A percentile compares a stretch with the other conserved stretches of the same genome.
Evolutionary conservation across 164 flowering plant species (phyloP).

Genomic region (Sextonia rubra): DNA sequence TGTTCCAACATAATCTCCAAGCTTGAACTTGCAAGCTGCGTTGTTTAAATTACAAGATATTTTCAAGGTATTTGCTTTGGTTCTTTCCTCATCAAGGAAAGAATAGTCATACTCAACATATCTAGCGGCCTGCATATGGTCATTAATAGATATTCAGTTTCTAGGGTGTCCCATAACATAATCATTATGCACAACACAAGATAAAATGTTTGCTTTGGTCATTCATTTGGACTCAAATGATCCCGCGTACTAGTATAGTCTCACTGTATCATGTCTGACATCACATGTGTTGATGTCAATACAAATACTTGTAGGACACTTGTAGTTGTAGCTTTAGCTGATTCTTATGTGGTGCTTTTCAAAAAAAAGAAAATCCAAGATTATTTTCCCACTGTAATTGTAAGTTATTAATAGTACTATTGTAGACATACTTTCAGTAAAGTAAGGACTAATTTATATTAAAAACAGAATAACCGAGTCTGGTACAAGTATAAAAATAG

Average conservation of each 20-base stretch:
- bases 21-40: constrained; percentile 53
- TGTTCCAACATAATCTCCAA: constrained; percentile 39
- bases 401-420: too few relatives aligned
- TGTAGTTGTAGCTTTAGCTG: not conserved
- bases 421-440: too few relatives aligned
- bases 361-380: too few relatives aligned
- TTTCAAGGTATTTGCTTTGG: constrained; percentile 28
- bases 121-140: constrained; percentile 46
- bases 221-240: not conserved
- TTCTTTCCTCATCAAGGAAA: constrained; percentile 47
- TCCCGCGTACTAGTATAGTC: not conserved
- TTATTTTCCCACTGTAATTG: too few relatives aligned
- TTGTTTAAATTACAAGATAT: constrained; percentile 47
- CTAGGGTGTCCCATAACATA: not conserved
- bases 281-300: not conserved
- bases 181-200: not conserved
- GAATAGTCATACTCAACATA: constrained; percentile 45
- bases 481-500: too few relatives aligned
- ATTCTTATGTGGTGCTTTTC: not conserved
- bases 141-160: not conserved
- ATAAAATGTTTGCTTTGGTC: not conserved
- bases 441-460: too few relatives aligned
- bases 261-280: not conserved
- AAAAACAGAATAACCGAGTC: too few relatives aligned
- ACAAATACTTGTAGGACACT: not conserved